A percentile compares a stretch with the other conserved stretches of the same genome.
Evolutionary conservation across 768 basidiomycete species (phyloP).

Genomic region (Boletus reticulatus): DNA sequence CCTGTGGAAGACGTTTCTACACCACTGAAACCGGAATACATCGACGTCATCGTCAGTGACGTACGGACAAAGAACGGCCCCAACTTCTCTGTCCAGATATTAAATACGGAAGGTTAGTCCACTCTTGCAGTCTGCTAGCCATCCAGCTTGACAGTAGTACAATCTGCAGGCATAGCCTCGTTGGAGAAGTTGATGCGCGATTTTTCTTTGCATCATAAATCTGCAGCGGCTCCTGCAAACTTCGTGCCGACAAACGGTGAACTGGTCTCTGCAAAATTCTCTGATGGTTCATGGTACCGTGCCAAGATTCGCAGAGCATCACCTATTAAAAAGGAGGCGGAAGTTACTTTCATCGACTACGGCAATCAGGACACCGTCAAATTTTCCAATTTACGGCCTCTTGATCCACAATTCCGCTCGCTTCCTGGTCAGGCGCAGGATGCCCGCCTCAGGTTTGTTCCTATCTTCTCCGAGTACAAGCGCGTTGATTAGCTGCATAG

Average conservation of each 20-base stretch:
- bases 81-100: conserved; percentile 87
- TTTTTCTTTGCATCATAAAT: conserved; percentile 83
- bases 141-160: background rate
- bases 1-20: conserved; percentile 44
- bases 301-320: conserved; percentile 88
- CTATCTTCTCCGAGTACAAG: background rate
- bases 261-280: conserved; percentile 92
- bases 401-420: conserved; percentile 87
- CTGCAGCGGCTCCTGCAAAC: conserved; percentile 56
- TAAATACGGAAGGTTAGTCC: conserved; percentile 82
- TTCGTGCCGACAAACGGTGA: conserved; percentile 85
- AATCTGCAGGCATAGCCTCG: conserved; percentile 72
- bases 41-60: conserved; percentile 92
- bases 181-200: conserved; percentile 94
- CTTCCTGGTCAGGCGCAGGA: conserved; percentile 94
- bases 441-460: conserved; percentile 73
- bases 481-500: conserved; percentile 37
- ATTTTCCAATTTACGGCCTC: conserved; percentile 81
- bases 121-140: background rate
- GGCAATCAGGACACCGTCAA: conserved; percentile 90
- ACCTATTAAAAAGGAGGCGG: conserved; percentile 87
- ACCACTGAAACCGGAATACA: conserved; percentile 77
- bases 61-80: conserved; percentile 73
- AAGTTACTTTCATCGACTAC: conserved; percentile 93
- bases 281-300: conserved; percentile 93